phyloP scores from a whole-genome alignment of 768 basidiomycete genomes.

The Suillus americanus region DNA sequence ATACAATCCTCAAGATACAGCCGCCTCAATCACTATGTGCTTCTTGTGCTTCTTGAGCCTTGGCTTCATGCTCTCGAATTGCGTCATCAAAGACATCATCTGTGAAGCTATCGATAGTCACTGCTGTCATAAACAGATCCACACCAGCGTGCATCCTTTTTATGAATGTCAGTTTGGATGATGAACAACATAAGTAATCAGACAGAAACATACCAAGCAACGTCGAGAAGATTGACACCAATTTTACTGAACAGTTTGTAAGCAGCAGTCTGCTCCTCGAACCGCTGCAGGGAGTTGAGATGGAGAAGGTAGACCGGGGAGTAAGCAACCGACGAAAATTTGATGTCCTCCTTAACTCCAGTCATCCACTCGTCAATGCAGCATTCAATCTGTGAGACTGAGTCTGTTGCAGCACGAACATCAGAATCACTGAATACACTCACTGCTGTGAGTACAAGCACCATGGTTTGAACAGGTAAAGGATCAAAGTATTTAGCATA shows the following conservation, averaged over 20 bases:
- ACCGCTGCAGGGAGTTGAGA: constrained; percentile 4
- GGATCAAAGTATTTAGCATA: constrained; percentile 25
- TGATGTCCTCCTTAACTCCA: constrained; percentile 10
- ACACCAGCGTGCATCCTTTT: constrained; percentile 9
- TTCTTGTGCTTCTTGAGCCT: neutral
- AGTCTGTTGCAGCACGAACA: neutral
- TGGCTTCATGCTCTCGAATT: constrained; percentile 1
- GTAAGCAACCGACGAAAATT: constrained; percentile 9
- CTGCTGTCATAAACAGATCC: neutral
- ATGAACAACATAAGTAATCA: neutral
- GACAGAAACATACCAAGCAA: constrained; percentile 3
- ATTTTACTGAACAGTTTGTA: constrained; percentile 9
- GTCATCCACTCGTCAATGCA: constrained; percentile 15
- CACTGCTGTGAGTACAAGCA: constrained; percentile 4
- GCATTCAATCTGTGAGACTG: constrained; percentile 12
- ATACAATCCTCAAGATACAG: neutral
- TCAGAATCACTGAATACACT: neutral
- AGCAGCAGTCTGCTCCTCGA: constrained; percentile 1
- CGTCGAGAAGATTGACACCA: neutral
- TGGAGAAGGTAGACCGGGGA: constrained; percentile 6
- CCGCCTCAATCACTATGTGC: neutral
- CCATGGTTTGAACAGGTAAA: constrained; percentile 6
- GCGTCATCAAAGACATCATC: constrained; percentile 4
- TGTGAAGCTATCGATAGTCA: neutral
- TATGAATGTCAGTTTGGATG: neutral